Percentiles rank a stretch among this genome's conserved stretches.
Evolutionary conservation across 1,284 basidiomycete species (phyloP).

Genomic region (Tylopilus sp.): DNA sequence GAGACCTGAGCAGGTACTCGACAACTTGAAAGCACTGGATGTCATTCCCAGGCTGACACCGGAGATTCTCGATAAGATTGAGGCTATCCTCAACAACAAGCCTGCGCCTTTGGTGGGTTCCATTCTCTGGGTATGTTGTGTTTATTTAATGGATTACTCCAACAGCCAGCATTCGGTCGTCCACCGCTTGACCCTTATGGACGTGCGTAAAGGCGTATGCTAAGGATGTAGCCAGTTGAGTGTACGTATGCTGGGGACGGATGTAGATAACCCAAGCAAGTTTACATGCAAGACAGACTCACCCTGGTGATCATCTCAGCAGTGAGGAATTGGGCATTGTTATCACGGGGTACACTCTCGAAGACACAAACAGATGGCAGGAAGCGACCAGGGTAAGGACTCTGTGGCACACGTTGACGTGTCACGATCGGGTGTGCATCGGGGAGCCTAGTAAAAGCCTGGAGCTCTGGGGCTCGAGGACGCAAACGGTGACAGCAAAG

Average conservation of each 20-base stretch:
- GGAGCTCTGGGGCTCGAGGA: too few species aligned
- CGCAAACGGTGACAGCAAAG: too few species aligned
- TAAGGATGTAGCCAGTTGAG: background rate
- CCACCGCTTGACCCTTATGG: slow-evolving; percentile 33
- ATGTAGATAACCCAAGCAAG: background rate
- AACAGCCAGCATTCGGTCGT: slow-evolving; percentile 30
- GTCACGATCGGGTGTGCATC: too few species aligned
- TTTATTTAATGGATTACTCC: background rate
- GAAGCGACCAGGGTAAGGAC: background rate
- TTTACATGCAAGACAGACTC: background rate
- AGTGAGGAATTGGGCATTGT: too few species aligned
- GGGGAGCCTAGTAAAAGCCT: too few species aligned
- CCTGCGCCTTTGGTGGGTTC: slow-evolving; percentile 34
- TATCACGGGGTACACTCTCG: too few species aligned
- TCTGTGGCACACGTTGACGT: background rate
- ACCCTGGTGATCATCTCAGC: background rate
- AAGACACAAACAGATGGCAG: background rate
- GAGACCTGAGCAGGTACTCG: slow-evolving; percentile 48
- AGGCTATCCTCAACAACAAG: slow-evolving; percentile 49
- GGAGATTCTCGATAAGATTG: slow-evolving; percentile 54
- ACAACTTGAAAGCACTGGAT: slow-evolving; percentile 66
- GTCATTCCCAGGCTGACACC: slow-evolving; percentile 56
- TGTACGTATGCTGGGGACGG: background rate
- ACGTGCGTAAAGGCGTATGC: slow-evolving; percentile 13
- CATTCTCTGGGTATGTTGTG: background rate